These are phyloP conservation scores for Trypanosoma vivax DNA, from an alignment of 208 protist genomes.

Conservation along the genomic window DNA sequence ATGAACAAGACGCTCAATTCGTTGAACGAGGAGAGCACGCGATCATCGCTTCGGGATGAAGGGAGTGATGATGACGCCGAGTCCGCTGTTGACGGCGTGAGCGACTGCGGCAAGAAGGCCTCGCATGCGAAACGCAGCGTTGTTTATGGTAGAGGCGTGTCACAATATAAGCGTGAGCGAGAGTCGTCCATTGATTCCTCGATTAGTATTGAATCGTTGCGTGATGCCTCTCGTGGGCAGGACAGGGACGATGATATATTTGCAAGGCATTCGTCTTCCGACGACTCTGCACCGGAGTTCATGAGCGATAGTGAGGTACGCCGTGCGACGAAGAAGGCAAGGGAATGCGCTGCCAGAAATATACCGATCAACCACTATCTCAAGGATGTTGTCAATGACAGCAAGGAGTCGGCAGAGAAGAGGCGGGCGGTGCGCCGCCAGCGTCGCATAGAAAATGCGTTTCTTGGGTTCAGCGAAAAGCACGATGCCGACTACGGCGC, in stretches of 20 bases:
- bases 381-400: constrained; percentile 24
- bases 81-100: neutral
- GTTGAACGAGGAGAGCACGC: constrained; percentile 18
- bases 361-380: constrained; percentile 73
- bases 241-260: constrained; percentile 5
- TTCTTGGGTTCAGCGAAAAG: constrained; percentile 12
- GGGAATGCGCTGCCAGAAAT: constrained; percentile 43
- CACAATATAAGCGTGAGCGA: constrained; percentile 3
- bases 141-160: constrained; percentile 9
- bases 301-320: constrained; percentile 25
- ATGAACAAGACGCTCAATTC: constrained; percentile 40
- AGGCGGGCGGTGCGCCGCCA: constrained; percentile 7
- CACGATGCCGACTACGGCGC: neutral
- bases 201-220: constrained; percentile 55
- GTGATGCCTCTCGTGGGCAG: constrained; percentile 34
- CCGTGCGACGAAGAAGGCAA: constrained; percentile 33
- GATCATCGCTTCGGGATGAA: constrained; percentile 9
- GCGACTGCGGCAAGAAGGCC: neutral
- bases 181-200: constrained; percentile 42
- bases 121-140: constrained; percentile 5
- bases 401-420: constrained; percentile 8
- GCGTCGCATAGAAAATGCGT: constrained; percentile 26
- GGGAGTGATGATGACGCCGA: neutral
- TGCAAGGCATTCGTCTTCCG: constrained; percentile 17
- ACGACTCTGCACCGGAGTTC: constrained; percentile 19